These are phyloP conservation scores for Cochlearia excelsa DNA, from an alignment of 345 rosid genomes.

Conservation along the genomic window DNA sequence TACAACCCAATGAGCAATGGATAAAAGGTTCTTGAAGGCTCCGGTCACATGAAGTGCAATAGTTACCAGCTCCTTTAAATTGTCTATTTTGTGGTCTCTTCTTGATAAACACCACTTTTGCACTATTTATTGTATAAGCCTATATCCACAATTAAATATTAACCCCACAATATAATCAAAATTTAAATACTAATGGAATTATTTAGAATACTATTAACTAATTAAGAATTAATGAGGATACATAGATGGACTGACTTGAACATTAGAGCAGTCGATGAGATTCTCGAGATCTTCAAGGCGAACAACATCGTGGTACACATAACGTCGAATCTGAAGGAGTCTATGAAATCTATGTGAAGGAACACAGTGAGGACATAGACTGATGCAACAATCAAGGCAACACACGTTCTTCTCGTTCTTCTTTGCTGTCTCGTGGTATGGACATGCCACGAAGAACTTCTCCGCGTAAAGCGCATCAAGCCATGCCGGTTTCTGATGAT, in stretches of 20 bases:
- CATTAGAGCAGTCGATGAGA: slow-evolving; percentile 89
- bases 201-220: not conserved
- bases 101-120: slow-evolving; percentile 95
- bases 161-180: slow-evolving; percentile 1
- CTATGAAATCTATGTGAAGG: slow-evolving; percentile 81
- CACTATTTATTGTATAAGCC: slow-evolving; percentile 91
- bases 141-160: slow-evolving; percentile 32
- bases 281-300: slow-evolving; percentile 86
- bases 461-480: slow-evolving; percentile 76
- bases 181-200: not conserved
- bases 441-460: slow-evolving; percentile 77
- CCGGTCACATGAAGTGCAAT: slow-evolving; percentile 90
- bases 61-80: slow-evolving; percentile 88
- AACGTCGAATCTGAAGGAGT: slow-evolving; percentile 93
- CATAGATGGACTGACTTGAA: slow-evolving; percentile 51
- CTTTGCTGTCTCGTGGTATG: slow-evolving; percentile 70
- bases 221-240: not conserved
- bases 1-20: slow-evolving; percentile 94
- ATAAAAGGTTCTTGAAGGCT: slow-evolving; percentile 90
- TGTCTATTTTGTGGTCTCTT: slow-evolving; percentile 93
- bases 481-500: slow-evolving; percentile 88
- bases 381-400: slow-evolving; percentile 85
- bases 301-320: slow-evolving; percentile 95
- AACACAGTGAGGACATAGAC: slow-evolving; percentile 93
- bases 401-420: slow-evolving; percentile 92